Conservation (phyloP, 352 stramenopile genomes). For the Phytophthora chlamydospora region DNA sequence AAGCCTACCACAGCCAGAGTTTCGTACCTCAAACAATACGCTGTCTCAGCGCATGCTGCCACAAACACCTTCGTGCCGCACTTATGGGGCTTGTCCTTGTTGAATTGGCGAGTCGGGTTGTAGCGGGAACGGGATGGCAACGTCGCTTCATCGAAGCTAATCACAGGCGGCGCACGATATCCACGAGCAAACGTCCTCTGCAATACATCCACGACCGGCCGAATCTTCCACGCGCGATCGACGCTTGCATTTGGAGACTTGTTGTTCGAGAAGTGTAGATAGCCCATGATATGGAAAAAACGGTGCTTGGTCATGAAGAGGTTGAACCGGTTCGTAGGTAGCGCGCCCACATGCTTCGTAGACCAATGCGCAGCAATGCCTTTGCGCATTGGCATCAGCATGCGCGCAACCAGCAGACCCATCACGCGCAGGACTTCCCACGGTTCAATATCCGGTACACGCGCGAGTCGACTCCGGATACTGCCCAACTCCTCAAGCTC, state of each 20-base stretch:
- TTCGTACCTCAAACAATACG: neutral
- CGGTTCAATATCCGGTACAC: neutral
- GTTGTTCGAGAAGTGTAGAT: slow-evolving; percentile 20
- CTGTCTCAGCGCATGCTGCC: slow-evolving; percentile 8
- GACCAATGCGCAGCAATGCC: neutral
- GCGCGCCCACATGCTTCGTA: neutral
- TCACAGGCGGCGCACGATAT: neutral
- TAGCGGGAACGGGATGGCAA: neutral
- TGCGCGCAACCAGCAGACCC: neutral
- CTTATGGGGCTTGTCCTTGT: slow-evolving; percentile 11
- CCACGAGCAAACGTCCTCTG: slow-evolving; percentile 7
- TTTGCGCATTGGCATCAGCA: neutral
- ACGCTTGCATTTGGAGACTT: neutral
- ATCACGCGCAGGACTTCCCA: slow-evolving; percentile 1
- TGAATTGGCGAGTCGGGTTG: neutral
- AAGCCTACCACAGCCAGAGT: no score
- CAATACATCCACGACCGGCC: slow-evolving; percentile 2
- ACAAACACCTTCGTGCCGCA: slow-evolving; percentile 15
- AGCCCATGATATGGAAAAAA: slow-evolving; percentile 5
- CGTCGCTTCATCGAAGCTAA: slow-evolving; percentile 10
- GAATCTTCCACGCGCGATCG: slow-evolving; percentile 14
- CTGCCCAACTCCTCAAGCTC: neutral
- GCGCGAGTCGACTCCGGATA: neutral
- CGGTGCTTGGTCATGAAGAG: neutral
- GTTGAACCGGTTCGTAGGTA: neutral